Evolutionary conservation across 768 basidiomycete species (phyloP), one percentile per base, ranked within the genome.

Genomic region (Trametes cinnabarina): DNA sequence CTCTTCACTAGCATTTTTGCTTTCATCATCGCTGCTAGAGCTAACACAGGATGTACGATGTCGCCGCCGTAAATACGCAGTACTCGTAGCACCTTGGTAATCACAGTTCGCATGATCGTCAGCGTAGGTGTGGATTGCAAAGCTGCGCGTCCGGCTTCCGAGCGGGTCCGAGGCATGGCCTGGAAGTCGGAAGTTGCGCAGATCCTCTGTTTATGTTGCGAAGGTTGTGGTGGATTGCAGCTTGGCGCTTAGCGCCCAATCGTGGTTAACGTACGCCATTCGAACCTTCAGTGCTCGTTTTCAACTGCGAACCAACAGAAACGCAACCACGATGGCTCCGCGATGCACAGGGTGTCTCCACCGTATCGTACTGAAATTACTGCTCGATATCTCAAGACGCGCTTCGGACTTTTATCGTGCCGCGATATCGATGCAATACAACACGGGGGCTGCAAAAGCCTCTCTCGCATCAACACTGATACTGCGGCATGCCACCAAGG

Each of bases 41-140:
- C n/a, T 55, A 55, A 37, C 59, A 50, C 55, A 55, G 54, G 59
- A 60, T 60, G 59, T 60, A 60, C 43, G 42, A 35, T 20, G 15
- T 37, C 30, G 34, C 39, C 28, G 46, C 39, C 48, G 53, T 60
- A 44, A 51, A 51, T 47, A 55, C 23, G 47, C 46, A 55, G 50
- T 60, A 55, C 23, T 47, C 54, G 37, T 55, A 60, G 40, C 32
- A 34, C 39, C 30, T 39, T 41, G 53, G 47, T 60, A 49, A 54
- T 60, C 34, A 47, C 25, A 51, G 48, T 34, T 42, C 32, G 34
- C 25, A 55, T 37, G 28, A 7, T 51, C 39, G 28, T 25, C 47
- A 39, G 40, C 47, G 40, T 20, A 42, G 49, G 8, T 43, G 41
- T n/a, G 32, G 22, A 37, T 25, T 8, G 2, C 20, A 37, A 23